phyloP scores from a whole-genome alignment of 768 basidiomycete species.

The Polyporus arcularius region DNA sequence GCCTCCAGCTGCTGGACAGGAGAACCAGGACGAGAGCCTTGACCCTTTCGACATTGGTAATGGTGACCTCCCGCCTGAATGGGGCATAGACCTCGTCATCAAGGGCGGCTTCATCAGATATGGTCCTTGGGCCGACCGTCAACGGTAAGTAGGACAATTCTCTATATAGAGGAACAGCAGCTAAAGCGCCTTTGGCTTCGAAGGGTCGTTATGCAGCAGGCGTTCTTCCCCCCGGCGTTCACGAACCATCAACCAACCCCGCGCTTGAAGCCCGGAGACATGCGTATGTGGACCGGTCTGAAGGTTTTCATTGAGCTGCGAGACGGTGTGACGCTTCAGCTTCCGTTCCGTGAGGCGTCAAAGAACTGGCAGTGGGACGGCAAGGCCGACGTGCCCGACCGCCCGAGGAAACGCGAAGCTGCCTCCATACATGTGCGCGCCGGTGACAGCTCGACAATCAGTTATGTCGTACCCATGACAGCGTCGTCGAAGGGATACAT shows the following conservation, averaged over 20 bases:
- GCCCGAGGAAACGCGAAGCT: slow-evolving; percentile 59
- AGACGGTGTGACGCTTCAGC: slow-evolving; percentile 71
- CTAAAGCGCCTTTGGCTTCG: not conserved
- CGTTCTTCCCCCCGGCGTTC: slow-evolving; percentile 84
- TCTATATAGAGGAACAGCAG: not conserved
- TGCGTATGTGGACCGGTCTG: slow-evolving; percentile 79
- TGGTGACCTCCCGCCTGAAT: slow-evolving; percentile 86
- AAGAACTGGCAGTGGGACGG: slow-evolving; percentile 99
- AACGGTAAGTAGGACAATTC: slow-evolving; percentile 52
- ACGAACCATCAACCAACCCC: slow-evolving; percentile 58
- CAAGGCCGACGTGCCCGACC: slow-evolving; percentile 43
- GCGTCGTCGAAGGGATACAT: slow-evolving; percentile 75
- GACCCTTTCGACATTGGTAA: slow-evolving; percentile 78
- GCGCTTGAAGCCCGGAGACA: slow-evolving; percentile 72
- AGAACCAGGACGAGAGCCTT: slow-evolving; percentile 32
- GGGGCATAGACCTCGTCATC: slow-evolving; percentile 88
- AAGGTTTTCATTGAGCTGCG: slow-evolving; percentile 81
- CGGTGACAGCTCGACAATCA: slow-evolving; percentile 83
- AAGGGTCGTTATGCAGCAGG: slow-evolving; percentile 74
- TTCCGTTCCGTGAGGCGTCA: slow-evolving; percentile 92
- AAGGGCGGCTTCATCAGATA: slow-evolving; percentile 76
- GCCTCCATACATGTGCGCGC: slow-evolving; percentile 73
- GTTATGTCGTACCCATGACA: slow-evolving; percentile 83
- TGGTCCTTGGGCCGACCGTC: slow-evolving; percentile 97
- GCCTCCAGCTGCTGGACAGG: slow-evolving; percentile 22